phyloP scores from a whole-genome alignment of 2,329 filamentous ascomycete species.

The Claviceps monticola region DNA sequence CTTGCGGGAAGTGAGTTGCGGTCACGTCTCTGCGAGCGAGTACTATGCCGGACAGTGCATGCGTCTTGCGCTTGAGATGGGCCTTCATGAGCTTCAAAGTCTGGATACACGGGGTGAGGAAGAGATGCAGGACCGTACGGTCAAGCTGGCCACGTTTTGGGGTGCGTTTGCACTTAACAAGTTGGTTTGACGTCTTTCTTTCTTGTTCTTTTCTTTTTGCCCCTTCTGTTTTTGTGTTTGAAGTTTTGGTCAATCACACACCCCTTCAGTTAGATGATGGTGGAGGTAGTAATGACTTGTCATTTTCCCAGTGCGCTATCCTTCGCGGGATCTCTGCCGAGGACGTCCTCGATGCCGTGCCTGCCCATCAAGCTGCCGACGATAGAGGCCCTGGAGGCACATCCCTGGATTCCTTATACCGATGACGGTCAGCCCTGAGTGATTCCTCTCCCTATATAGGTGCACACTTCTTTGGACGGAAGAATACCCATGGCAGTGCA shows the following conservation, averaged over 20 bases:
- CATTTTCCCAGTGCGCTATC: constrained; percentile 41
- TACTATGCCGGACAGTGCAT: constrained; percentile 59
- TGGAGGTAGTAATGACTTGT: no score
- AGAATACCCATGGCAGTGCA: background rate
- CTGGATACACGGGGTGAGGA: constrained; percentile 15
- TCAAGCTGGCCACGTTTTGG: constrained; percentile 46
- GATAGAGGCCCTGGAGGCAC: constrained; percentile 43
- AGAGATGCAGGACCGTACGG: constrained; percentile 39
- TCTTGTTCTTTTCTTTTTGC: background rate
- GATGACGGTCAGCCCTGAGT: constrained; percentile 32
- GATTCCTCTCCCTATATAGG: background rate
- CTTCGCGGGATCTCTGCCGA: constrained; percentile 43
- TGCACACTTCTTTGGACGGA: background rate
- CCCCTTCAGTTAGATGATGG: no score
- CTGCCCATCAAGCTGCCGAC: constrained; percentile 45
- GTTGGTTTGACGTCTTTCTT: constrained; percentile 24
- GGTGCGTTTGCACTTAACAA: constrained; percentile 48
- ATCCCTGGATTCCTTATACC: constrained; percentile 42
- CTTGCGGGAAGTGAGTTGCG: constrained; percentile 57
- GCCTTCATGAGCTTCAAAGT: constrained; percentile 41
- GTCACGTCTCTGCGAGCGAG: constrained; percentile 57
- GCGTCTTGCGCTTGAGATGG: constrained; percentile 56
- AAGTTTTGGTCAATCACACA: background rate
- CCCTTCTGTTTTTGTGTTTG: background rate
- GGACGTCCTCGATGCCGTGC: constrained; percentile 40